phyloP scores from a whole-genome alignment of 306 rosid species.

The Castanea crenata region DNA sequence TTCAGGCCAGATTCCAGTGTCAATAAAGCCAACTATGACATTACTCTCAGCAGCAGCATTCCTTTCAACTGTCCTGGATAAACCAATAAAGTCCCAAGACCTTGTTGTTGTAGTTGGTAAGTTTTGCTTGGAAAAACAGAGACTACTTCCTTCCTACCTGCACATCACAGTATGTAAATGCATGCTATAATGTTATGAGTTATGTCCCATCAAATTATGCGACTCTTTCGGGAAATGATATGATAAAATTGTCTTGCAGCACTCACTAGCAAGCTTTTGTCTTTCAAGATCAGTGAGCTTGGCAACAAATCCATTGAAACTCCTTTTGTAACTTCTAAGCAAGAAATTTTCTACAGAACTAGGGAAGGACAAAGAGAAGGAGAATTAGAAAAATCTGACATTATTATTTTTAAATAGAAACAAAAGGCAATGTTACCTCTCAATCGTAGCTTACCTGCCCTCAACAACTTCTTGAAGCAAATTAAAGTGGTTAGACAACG shows the following conservation, averaged over 20 bases:
- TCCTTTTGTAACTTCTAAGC: slow-evolving; percentile 19
- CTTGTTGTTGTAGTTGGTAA: slow-evolving; percentile 8
- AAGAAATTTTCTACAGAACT: background rate
- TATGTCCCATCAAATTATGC: too few relatives aligned
- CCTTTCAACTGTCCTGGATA: background rate
- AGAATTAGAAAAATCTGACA: too few relatives aligned
- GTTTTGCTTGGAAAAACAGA: slow-evolving; percentile 26
- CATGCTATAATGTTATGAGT: background rate
- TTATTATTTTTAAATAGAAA: too few relatives aligned
- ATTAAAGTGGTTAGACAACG: background rate
- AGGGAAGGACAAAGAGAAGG: background rate
- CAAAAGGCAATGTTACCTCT: too few relatives aligned
- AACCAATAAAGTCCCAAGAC: slow-evolving; percentile 33
- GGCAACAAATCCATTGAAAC: slow-evolving; percentile 31
- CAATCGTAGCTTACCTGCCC: background rate
- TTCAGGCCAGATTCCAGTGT: slow-evolving; percentile 31
- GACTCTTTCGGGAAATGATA: too few relatives aligned
- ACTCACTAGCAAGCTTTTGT: background rate
- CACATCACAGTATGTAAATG: background rate
- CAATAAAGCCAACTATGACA: slow-evolving; percentile 20
- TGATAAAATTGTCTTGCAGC: background rate
- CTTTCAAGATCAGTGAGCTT: background rate
- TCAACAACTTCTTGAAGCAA: background rate
- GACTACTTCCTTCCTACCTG: slow-evolving; percentile 14
- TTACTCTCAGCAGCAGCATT: background rate